Evolutionary conservation across 768 basidiomycete genomes (phyloP), one percentile per base, ranked within the genome.

Genomic region (Termitomyces sp.): DNA sequence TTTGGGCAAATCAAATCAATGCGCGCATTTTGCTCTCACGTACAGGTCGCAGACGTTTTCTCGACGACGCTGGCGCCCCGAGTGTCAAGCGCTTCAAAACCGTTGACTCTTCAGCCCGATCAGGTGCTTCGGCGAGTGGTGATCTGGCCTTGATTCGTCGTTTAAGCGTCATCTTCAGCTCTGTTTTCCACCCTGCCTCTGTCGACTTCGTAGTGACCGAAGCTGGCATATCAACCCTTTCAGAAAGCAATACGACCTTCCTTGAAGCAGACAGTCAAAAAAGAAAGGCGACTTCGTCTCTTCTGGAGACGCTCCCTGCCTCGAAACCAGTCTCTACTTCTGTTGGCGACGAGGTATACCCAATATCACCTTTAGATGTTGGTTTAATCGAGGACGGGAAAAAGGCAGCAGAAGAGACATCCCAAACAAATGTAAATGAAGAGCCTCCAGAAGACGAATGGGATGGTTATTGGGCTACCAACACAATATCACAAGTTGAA

Each of bases 1-100:
- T 85, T 9, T 98, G 96, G 96, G 90, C 95, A 16, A 98, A 96
- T 69, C 89, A 92, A 65, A 78, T 98, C 56, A 95, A 96, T 63
- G 81, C 79, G 4, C 82, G 96, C 23, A 80, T 98, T 45, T 86
- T 96, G 79, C 80, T 97, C 51, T 82, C 81, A 43, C 82, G 92
- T 31, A 95, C 94, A 0, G 82, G 82, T 10, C 77, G 92, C 58
- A 78, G 87, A 56, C 78, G 83, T 45, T 77, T 84, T 57, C 66
- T 89, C 27, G 71, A 76, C 54, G 75, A 75, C 40, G 60, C 57
- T 25, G 73, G 71, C 43, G 34, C 19, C 25, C 32, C 32, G 17
- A 32, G 21, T 16, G 10, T 54, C 56, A 67, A 75, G 74, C 65
- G 73, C 59, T 53, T 59, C 58, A 68, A 66, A 66, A 37, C 46